These are phyloP conservation scores for Nothophoma quercina DNA, from an alignment of 2,329 filamentous ascomycete species.

Conservation along the genomic window DNA sequence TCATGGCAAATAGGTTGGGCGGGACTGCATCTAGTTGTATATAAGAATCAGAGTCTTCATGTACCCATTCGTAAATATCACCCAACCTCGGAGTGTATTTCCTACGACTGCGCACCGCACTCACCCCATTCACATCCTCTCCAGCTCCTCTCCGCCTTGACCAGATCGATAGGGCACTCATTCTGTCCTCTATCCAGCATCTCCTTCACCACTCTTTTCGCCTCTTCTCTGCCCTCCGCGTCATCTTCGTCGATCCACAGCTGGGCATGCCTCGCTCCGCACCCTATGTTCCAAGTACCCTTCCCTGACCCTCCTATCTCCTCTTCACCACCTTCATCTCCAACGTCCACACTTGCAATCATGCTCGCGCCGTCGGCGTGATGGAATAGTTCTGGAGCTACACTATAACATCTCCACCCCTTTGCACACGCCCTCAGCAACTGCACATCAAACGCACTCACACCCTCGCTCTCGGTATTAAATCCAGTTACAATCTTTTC, in stretches of 20 bases:
- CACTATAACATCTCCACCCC: conserved; percentile 45
- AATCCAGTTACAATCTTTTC: conserved; percentile 37
- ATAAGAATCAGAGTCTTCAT: conserved; percentile 16
- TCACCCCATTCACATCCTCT: conserved; percentile 20
- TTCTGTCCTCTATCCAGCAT: conserved; percentile 3
- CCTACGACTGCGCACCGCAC: conserved; percentile 25
- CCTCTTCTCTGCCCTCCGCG: not conserved
- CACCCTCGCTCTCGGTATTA: conserved; percentile 21
- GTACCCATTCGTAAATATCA: no score
- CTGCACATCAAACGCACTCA: conserved; percentile 48
- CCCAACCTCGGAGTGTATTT: no score
- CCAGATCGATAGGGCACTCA: conserved; percentile 14
- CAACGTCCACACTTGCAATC: conserved; percentile 19
- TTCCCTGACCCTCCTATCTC: not conserved
- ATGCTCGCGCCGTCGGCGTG: conserved; percentile 44
- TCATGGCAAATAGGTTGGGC: conserved; percentile 8
- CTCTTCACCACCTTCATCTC: not conserved
- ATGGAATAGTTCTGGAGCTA: conserved; percentile 52
- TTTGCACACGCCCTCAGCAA: conserved; percentile 51
- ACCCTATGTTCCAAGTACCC: conserved; percentile 24
- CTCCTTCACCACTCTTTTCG: not conserved
- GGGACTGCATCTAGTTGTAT: conserved; percentile 14
- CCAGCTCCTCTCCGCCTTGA: conserved; percentile 14
- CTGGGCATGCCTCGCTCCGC: conserved; percentile 19
- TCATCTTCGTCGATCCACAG: conserved; percentile 20